phyloP scores from a whole-genome alignment of 2,329 filamentous ascomycete genomes.

The Ascochyta pisi region DNA sequence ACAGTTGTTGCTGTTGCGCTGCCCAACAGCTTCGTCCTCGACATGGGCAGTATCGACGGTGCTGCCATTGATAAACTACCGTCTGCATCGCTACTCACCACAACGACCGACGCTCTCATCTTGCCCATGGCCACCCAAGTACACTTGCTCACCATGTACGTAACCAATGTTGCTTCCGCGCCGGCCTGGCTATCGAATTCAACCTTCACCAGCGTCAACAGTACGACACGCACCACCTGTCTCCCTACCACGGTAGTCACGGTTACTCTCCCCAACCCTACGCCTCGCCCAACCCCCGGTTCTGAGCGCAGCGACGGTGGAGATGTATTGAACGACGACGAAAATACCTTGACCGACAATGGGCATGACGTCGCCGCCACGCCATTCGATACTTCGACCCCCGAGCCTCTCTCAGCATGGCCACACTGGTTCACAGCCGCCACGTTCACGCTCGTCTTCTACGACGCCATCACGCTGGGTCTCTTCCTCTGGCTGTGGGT shows the following conservation, averaged over 20 bases:
- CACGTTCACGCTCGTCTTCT: slow-evolving; percentile 26
- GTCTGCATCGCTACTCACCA: neutral
- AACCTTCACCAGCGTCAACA: neutral
- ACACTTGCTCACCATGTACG: neutral
- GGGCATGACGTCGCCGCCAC: neutral
- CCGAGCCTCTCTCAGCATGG: slow-evolving; percentile 2
- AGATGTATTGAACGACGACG: neutral
- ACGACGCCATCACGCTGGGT: slow-evolving; percentile 22
- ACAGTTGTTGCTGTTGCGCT: neutral
- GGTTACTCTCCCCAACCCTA: slow-evolving; percentile 2
- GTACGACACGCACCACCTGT: neutral
- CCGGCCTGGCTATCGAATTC: neutral
- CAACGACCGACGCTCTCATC: neutral
- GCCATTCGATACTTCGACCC: neutral
- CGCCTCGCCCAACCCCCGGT: neutral
- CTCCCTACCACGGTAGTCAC: slow-evolving; percentile 3
- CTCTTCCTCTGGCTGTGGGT: slow-evolving; percentile 23
- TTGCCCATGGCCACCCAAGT: neutral
- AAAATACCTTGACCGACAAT: neutral
- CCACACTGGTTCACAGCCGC: slow-evolving; percentile 17
- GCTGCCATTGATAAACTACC: neutral
- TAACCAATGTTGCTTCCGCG: too few species aligned
- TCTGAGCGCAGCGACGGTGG: neutral
- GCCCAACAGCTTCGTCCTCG: slow-evolving; percentile 6
- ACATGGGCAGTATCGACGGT: slow-evolving; percentile 1